Percentiles rank a stretch among this genome's conserved stretches.
Conservation (phyloP, 1,284 basidiomycete genomes). For the Moesziomyces sp. region DNA sequence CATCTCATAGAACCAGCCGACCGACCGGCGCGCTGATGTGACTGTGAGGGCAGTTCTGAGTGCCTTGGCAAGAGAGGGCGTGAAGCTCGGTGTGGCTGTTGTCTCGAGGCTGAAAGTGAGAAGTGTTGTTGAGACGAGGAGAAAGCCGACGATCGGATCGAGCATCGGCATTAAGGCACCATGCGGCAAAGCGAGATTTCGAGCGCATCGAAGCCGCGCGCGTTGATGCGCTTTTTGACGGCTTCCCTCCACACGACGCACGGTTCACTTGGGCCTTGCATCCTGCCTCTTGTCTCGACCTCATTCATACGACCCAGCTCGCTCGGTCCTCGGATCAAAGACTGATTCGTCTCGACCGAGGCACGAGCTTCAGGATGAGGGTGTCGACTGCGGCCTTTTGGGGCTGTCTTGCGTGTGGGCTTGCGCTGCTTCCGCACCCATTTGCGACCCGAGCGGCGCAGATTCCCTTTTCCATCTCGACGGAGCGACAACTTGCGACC, state of each 20-base stretch:
- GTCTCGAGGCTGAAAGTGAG: no score
- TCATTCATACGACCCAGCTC: not conserved
- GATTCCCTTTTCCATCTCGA: constrained; percentile 16
- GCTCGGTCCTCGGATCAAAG: not conserved
- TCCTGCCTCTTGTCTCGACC: not conserved
- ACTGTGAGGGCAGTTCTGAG: no score
- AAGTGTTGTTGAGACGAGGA: no score
- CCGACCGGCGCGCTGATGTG: no score
- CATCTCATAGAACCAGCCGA: constrained; percentile 2
- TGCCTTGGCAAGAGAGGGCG: no score
- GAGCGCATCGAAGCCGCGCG: not conserved
- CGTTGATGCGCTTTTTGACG: not conserved
- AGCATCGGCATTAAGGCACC: no score
- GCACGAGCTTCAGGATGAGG: constrained; percentile 8
- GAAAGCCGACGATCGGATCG: no score
- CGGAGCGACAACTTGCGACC: not conserved
- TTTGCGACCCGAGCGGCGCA: constrained; percentile 13
- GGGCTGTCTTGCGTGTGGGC: constrained; percentile 13
- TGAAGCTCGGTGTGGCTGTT: no score
- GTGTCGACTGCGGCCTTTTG: constrained; percentile 5
- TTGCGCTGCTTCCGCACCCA: constrained; percentile 2
- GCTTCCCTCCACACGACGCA: not conserved
- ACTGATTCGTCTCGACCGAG: no score
- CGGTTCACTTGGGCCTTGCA: not conserved
- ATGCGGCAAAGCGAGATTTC: no score